These are phyloP conservation scores for Gaeumannomyces tritici DNA, from an alignment of 2,329 filamentous ascomycete species.

Conservation along the genomic window DNA sequence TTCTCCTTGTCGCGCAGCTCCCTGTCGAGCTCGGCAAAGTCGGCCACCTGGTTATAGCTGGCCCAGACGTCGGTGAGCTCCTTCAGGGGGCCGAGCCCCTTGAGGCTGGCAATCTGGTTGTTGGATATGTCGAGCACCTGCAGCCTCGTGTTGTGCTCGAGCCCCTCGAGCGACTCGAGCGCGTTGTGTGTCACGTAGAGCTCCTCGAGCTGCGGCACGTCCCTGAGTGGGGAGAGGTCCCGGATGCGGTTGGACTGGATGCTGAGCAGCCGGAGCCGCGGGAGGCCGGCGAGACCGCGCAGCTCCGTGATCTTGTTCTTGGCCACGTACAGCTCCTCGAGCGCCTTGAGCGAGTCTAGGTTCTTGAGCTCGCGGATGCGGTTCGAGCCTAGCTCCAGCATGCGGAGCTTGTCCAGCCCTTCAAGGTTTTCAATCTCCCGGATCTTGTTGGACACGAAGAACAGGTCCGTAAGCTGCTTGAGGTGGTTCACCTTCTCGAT, in stretches of 20 bases:
- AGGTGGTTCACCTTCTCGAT: constrained; percentile 83
- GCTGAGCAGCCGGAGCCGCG: constrained; percentile 77
- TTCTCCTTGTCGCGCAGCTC: constrained; percentile 68
- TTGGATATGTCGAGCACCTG: constrained; percentile 81
- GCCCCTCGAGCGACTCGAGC: constrained; percentile 65
- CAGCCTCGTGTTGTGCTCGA: constrained; percentile 58
- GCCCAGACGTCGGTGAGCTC: constrained; percentile 90
- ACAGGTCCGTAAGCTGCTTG: constrained; percentile 70
- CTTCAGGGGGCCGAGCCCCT: constrained; percentile 57
- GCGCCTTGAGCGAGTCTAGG: constrained; percentile 61
- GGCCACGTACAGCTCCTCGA: constrained; percentile 89
- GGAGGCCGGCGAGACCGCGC: constrained; percentile 62
- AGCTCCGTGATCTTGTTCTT: constrained; percentile 95
- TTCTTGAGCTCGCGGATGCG: constrained; percentile 83
- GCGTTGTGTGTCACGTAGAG: constrained; percentile 94
- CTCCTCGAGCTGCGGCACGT: constrained; percentile 72
- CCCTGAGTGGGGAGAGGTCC: constrained; percentile 64
- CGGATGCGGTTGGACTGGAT: constrained; percentile 93
- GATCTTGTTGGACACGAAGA: constrained; percentile 93
- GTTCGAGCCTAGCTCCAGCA: constrained; percentile 88
- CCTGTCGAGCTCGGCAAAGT: constrained; percentile 75
- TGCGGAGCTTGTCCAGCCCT: constrained; percentile 62
- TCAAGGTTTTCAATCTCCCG: constrained; percentile 76
- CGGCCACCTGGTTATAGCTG: constrained; percentile 72
- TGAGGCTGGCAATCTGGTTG: constrained; percentile 70